Evolutionary conservation across 148 eudicot genomes (phyloP).

Genomic region (Amaranthus cruentus): DNA sequence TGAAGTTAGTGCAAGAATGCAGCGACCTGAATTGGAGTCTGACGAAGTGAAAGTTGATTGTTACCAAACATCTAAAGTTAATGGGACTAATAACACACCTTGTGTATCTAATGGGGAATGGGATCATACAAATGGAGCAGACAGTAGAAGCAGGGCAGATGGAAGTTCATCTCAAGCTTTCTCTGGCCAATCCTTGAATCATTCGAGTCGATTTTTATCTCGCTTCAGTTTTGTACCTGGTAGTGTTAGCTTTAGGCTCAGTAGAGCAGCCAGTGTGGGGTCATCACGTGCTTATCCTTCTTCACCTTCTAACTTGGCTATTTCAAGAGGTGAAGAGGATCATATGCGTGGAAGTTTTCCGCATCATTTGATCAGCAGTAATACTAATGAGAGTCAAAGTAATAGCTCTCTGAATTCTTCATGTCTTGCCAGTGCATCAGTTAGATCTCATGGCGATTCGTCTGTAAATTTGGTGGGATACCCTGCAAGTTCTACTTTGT

Average conservation of each 20-base stretch:
- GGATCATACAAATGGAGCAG: slow-evolving; percentile 43
- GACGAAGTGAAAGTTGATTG: slow-evolving; percentile 44
- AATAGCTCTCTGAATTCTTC: slow-evolving; percentile 40
- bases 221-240: slow-evolving; percentile 70
- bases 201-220: slow-evolving; percentile 64
- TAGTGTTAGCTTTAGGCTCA: slow-evolving; percentile 76
- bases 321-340: slow-evolving; percentile 42
- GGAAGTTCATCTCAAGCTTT: slow-evolving; percentile 54
- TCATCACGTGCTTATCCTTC: slow-evolving; percentile 49
- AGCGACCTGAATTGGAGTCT: slow-evolving; percentile 32
- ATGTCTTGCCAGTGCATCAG: slow-evolving; percentile 32
- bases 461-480: slow-evolving; percentile 28
- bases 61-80: slow-evolving; percentile 40
- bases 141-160: slow-evolving; percentile 32
- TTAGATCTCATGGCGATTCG: slow-evolving; percentile 37
- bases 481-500: slow-evolving; percentile 29
- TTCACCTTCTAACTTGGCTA: slow-evolving; percentile 43
- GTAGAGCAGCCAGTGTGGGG: slow-evolving; percentile 59
- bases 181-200: slow-evolving; percentile 45
- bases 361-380: slow-evolving; percentile 29
- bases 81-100: slow-evolving; percentile 41
- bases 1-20: slow-evolving; percentile 32
- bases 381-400: slow-evolving; percentile 33
- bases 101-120: slow-evolving; percentile 46
- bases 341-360: slow-evolving; percentile 30